Conservation (phyloP, 192 early-diverging fungal species). For the Coemansia interrupta region DNA sequence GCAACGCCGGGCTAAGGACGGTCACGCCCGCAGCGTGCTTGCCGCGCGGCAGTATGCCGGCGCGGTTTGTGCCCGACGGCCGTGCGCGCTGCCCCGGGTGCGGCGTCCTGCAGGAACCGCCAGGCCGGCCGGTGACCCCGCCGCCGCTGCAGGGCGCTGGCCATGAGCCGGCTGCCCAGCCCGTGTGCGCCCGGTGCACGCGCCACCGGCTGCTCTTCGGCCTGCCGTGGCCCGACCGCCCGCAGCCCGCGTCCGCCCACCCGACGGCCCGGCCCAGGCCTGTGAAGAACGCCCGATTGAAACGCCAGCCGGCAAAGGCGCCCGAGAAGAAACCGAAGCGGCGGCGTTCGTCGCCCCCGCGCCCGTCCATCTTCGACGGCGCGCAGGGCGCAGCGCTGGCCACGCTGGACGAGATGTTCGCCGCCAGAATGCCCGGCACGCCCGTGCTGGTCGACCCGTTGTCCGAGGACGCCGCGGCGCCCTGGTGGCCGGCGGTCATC, state of each 20-base stretch:
- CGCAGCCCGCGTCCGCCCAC: constrained; percentile 13
- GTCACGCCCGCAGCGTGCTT: constrained; percentile 33
- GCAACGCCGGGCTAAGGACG: constrained; percentile 38
- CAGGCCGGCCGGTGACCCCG: not conserved
- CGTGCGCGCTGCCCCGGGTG: constrained; percentile 13
- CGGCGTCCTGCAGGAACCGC: constrained; percentile 7
- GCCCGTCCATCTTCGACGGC: constrained; percentile 37
- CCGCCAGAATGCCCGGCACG: constrained; percentile 17
- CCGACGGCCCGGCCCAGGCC: too few relatives aligned
- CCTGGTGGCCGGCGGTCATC: constrained; percentile 50
- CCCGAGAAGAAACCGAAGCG: not conserved
- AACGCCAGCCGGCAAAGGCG: not conserved
- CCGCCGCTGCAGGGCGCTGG: too few relatives aligned
- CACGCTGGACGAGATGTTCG: constrained; percentile 31
- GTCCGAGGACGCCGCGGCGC: not conserved
- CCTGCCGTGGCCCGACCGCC: constrained; percentile 40
- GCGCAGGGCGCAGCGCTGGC: constrained; percentile 15
- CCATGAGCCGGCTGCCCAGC: too few relatives aligned
- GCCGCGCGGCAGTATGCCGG: not conserved
- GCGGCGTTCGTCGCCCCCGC: not conserved
- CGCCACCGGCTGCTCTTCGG: constrained; percentile 35
- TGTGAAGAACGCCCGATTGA: too few relatives aligned
- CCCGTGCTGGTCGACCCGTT: constrained; percentile 49
- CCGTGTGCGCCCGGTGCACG: constrained; percentile 25
- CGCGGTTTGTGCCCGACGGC: not conserved